Conservation (phyloP, 148 eudicot genomes). For the Rhododendron griersonianum region DNA sequence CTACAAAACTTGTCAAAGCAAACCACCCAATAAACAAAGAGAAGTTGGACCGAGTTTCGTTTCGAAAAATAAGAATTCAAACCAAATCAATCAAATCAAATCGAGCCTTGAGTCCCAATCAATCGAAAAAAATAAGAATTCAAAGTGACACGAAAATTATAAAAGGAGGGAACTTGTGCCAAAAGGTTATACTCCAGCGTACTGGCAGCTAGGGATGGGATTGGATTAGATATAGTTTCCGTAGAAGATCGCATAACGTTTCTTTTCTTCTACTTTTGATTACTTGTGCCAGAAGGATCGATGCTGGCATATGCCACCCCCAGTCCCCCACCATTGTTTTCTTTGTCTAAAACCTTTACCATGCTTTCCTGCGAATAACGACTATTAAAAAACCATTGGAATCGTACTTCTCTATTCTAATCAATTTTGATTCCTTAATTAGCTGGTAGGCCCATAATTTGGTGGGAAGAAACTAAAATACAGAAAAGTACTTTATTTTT, state of each 20-base stretch:
- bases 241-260: no score
- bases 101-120: no score
- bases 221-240: no score
- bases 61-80: no score
- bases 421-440: background rate
- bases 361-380: background rate
- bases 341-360: background rate
- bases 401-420: background rate
- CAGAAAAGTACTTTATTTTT: no score
- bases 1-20: background rate
- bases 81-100: no score
- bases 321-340: background rate
- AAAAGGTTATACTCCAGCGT: no score
- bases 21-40: background rate
- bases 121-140: no score
- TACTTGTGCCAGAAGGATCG: background rate
- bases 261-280: background rate
- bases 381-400: background rate
- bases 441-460: background rate
- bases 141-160: background rate
- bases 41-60: background rate
- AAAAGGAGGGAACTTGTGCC: background rate
- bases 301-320: background rate
- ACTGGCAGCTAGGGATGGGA: no score
- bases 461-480: no score